Percentiles rank a stretch among this genome's conserved stretches.
These are phyloP conservation scores for Pseudocercospora vitis DNA, from an alignment of 2,329 filamentous ascomycete species.

Conservation along the genomic window DNA sequence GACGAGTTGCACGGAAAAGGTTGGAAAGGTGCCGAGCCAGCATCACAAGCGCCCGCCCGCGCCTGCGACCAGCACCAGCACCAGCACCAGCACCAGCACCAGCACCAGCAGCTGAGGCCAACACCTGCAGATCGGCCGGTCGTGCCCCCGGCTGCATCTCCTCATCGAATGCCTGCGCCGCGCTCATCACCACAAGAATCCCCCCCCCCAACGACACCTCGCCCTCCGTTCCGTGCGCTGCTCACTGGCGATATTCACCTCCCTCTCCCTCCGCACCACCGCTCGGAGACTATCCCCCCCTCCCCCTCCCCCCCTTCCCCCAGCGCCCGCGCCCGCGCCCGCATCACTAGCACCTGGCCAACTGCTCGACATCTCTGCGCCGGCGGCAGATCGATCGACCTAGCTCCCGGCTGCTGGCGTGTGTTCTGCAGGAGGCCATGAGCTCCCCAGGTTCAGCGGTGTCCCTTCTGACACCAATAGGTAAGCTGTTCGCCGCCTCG, in stretches of 20 bases:
- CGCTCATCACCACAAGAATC: no score
- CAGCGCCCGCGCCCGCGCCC: no score
- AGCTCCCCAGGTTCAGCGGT: constrained; percentile 21
- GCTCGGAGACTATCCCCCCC: background rate
- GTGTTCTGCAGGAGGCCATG: constrained; percentile 18
- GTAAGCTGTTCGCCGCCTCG: constrained; percentile 31
- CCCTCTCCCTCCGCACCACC: background rate
- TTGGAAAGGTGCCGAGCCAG: no score
- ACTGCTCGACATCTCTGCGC: constrained; percentile 1
- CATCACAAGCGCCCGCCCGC: no score
- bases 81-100: no score
- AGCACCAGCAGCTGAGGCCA: no score
- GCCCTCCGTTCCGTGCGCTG: no score
- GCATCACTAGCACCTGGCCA: background rate
- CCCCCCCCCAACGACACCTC: background rate
- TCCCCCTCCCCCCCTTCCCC: no score
- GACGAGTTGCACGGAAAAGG: no score
- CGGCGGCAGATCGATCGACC: constrained; percentile 4
- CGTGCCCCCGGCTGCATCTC: background rate
- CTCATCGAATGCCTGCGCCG: no score
- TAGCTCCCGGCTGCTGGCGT: background rate
- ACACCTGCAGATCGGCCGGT: background rate
- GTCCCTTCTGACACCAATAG: constrained; percentile 37
- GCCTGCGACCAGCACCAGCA: no score
- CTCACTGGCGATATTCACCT: no score